phyloP scores from a whole-genome alignment of 331 rosid genomes.

The Rosa hybrid region DNA sequence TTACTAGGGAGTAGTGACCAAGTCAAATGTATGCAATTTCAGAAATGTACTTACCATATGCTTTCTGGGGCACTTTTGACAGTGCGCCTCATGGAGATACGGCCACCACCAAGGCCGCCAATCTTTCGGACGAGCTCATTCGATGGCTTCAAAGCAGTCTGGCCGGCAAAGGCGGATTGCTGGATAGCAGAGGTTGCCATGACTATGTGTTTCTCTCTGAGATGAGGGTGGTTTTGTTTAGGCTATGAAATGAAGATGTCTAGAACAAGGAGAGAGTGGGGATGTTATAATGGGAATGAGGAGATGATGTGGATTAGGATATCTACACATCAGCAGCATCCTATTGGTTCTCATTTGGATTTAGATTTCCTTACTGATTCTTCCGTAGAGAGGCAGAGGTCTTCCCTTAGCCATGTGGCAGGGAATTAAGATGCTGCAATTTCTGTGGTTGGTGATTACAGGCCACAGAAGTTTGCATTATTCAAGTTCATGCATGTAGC shows the following conservation, averaged over 20 bases:
- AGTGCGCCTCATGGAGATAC: conserved; percentile 83
- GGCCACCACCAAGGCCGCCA: conserved; percentile 64
- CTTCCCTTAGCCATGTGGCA: background rate
- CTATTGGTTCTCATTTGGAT: conserved; percentile 59
- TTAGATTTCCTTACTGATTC: conserved; percentile 60
- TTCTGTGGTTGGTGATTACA: conserved; percentile 32
- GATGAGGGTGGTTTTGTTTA: conserved; percentile 17
- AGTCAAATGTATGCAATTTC: background rate
- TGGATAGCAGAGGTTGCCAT: conserved; percentile 93
- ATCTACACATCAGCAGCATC: conserved; percentile 66
- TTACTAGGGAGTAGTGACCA: background rate
- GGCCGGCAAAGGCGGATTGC: conserved; percentile 84
- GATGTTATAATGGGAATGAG: conserved; percentile 36
- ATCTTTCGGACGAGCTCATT: conserved; percentile 73
- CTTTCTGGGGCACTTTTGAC: conserved; percentile 84
- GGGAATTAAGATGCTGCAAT: conserved; percentile 22
- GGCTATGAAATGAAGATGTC: conserved; percentile 5
- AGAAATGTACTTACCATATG: conserved; percentile 61
- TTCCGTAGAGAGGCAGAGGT: conserved; percentile 6
- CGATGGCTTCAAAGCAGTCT: conserved; percentile 71
- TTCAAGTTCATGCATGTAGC: background rate
- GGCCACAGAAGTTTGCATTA: conserved; percentile 38
- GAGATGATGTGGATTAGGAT: conserved; percentile 80
- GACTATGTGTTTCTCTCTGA: conserved; percentile 12
- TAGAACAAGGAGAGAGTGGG: conserved; percentile 15